Evolutionary conservation across 306 rosid genomes (phyloP).

Genomic region (Medicago arabica): DNA sequence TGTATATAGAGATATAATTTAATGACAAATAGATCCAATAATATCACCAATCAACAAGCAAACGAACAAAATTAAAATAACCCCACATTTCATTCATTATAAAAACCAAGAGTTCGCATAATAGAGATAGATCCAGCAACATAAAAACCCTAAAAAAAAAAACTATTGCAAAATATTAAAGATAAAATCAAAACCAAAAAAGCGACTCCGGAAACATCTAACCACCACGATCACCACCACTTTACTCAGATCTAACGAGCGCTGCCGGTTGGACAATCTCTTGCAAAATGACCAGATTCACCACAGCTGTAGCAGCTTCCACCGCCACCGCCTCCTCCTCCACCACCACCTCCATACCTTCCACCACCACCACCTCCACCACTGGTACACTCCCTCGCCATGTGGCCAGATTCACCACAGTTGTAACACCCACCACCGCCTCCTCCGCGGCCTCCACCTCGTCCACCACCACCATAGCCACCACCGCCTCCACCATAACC

Average conservation of each 20-base stretch:
- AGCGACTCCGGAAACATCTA: not conserved
- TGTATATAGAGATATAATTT: not conserved
- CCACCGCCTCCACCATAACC: slow-evolving; percentile 26
- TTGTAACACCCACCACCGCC: slow-evolving; percentile 51
- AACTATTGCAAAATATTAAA: not conserved
- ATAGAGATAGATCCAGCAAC: slow-evolving; percentile 35
- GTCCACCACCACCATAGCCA: not conserved
- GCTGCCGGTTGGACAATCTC: slow-evolving; percentile 40
- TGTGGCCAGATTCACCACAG: slow-evolving; percentile 50
- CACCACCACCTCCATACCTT: slow-evolving; percentile 32
- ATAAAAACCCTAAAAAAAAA: not conserved
- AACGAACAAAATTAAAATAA: slow-evolving; percentile 10
- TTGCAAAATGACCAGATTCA: slow-evolving; percentile 50
- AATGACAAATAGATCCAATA: not conserved
- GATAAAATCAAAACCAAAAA: not conserved
- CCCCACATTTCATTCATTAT: not conserved
- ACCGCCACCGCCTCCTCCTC: slow-evolving; percentile 61
- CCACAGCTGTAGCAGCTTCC: slow-evolving; percentile 56
- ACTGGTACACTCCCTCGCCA: slow-evolving; percentile 47
- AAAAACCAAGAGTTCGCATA: slow-evolving; percentile 2
- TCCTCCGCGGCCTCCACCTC: slow-evolving; percentile 42
- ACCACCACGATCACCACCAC: slow-evolving; percentile 3
- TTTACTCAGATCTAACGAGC: slow-evolving; percentile 31
- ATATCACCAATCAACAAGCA: not conserved
- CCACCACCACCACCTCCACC: slow-evolving; percentile 47